Conservation (phyloP, 2,329 filamentous ascomycete genomes). For the Penicillium glabrum region DNA sequence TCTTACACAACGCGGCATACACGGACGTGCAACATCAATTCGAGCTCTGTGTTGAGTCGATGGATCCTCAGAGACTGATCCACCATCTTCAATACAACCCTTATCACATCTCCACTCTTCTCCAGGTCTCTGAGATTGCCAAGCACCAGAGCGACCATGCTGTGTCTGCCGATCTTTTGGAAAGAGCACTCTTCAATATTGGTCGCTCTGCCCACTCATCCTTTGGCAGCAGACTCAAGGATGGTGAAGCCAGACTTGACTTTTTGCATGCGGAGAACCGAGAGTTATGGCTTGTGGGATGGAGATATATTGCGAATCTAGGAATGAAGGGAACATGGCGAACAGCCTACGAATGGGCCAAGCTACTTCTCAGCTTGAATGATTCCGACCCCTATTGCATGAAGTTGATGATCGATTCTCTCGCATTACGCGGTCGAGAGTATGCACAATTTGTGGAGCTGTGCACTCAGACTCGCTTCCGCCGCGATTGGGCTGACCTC, state of each 20-base stretch:
- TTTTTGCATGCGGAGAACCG: slow-evolving; percentile 83
- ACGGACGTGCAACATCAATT: slow-evolving; percentile 74
- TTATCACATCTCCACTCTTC: slow-evolving; percentile 90
- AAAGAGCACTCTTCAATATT: slow-evolving; percentile 89
- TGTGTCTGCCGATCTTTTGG: slow-evolving; percentile 80
- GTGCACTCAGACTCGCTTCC: slow-evolving; percentile 52
- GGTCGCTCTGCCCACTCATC: slow-evolving; percentile 83
- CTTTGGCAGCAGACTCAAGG: slow-evolving; percentile 72
- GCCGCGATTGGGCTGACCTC: slow-evolving; percentile 55
- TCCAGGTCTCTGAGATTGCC: slow-evolving; percentile 89
- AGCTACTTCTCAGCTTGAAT: slow-evolving; percentile 74
- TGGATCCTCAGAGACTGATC: slow-evolving; percentile 83
- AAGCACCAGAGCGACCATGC: slow-evolving; percentile 89
- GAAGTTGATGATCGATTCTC: slow-evolving; percentile 75
- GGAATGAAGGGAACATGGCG: slow-evolving; percentile 89
- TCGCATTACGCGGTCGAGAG: slow-evolving; percentile 79
- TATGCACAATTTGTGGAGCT: slow-evolving; percentile 74
- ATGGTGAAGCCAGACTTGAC: slow-evolving; percentile 76
- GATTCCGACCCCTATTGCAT: slow-evolving; percentile 80
- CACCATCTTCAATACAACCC: slow-evolving; percentile 71
- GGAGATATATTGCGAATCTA: slow-evolving; percentile 83
- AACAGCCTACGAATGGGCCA: slow-evolving; percentile 91
- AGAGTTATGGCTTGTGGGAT: slow-evolving; percentile 87
- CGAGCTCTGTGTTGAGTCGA: slow-evolving; percentile 72
- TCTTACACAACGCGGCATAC: slow-evolving; percentile 73